Base-by-base conservation (phyloP, 441 rosid species). In the Euphorbia celastroides region DNA sequence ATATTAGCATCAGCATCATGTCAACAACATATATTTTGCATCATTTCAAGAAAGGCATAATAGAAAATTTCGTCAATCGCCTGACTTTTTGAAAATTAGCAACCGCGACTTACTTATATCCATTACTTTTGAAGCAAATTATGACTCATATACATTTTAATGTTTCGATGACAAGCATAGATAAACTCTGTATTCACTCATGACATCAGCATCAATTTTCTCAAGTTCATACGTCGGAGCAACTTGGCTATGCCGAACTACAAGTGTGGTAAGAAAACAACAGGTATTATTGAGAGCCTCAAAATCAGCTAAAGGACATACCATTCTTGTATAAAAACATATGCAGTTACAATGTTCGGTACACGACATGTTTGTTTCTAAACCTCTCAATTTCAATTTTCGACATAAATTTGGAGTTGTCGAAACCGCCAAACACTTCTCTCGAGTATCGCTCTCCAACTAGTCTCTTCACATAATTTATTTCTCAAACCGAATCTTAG, bases 1-100 rank as follows among this genome's bases (percentile, higher is more conserved):
- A 2, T 23, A 42, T 19, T 17, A 69, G 60, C 70, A 41, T 48
- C 61, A 38, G 71, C 14, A 64, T 22, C 26, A 41, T 6, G 50
- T 34, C 59, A 56, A 77, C 11, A 12, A 11, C 20, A 52, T n/a
- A 17, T 41, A 30, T 34, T 34, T 34, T 34, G 38, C 38, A 34
- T 3, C 38, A 34, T 34, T 38, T 3, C 44, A 38, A 4, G 5
- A 38, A 1, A 38, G 11, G 44, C 5, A 38, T 38, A 57, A 48
- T 44, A 16, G 65, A 54, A 44, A 6, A 62, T 14, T 44, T 28
- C 66, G 25, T 19, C 14, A 38, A 22, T 5, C 23, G 32, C 12
- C 41, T 9, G 20, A 36, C 19, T 25, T 38, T n/a, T n/a, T 28
- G n/a, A 8, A 63, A 34, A 9, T 3, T 5, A 28, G 48, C 27